Conservation (phyloP, 495 filamentous ascomycete species). For the Daldinia bambusicola region DNA sequence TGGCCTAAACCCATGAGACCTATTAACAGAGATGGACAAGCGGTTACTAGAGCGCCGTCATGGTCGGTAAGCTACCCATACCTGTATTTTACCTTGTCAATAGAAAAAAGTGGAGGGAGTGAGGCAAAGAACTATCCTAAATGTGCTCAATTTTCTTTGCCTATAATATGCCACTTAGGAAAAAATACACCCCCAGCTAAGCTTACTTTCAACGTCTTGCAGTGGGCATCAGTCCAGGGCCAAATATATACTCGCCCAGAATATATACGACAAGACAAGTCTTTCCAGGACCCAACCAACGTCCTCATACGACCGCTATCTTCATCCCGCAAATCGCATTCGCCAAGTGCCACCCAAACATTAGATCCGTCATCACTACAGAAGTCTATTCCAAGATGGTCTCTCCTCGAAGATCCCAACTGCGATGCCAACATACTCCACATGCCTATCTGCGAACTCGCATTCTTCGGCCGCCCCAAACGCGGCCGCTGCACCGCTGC, state of each 20-base stretch:
- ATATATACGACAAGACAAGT: neutral
- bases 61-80: constrained; percentile 34
- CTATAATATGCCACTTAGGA: neutral
- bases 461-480: constrained; percentile 34
- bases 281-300: constrained; percentile 16
- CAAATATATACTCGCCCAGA: constrained; percentile 6
- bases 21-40: constrained; percentile 5
- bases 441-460: constrained; percentile 30
- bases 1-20: constrained; percentile 15
- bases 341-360: no score
- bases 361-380: neutral
- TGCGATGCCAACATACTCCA: constrained; percentile 35
- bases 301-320: constrained; percentile 27
- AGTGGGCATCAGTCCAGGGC: constrained; percentile 37
- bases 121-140: neutral
- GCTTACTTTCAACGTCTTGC: neutral
- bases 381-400: constrained; percentile 6
- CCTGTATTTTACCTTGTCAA: no score
- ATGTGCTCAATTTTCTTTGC: neutral
- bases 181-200: neutral
- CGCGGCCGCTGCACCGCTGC: constrained; percentile 6
- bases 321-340: neutral
- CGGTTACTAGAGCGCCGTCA: constrained; percentile 27
- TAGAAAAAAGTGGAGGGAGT: neutral
- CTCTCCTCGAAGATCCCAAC: neutral